A percentile compares a stretch with the other conserved stretches of the same genome.
Evolutionary conservation across 306 rosid species (phyloP).

Genomic region (Abrus pulchellus): DNA sequence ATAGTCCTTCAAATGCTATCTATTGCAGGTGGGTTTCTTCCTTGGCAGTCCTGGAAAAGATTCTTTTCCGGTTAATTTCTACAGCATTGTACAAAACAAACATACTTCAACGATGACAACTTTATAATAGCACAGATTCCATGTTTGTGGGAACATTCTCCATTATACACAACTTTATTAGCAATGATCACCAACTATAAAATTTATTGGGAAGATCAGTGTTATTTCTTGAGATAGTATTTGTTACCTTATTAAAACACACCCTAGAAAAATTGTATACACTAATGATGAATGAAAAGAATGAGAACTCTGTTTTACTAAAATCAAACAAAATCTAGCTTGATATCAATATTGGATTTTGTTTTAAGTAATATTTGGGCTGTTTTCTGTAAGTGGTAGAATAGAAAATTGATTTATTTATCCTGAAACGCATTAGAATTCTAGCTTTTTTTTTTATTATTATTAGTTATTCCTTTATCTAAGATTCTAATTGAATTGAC

Average conservation of each 20-base stretch:
- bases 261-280: not conserved
- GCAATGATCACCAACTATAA: not conserved
- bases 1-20: conserved; percentile 15
- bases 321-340: not conserved
- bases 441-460: not conserved
- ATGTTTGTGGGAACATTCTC: conserved; percentile 22
- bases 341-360: not conserved
- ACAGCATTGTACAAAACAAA: conserved; percentile 14
- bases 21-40: conserved; percentile 86
- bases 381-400: not conserved
- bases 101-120: conserved; percentile 15
- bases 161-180: conserved; percentile 25
- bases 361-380: not conserved
- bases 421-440: not conserved
- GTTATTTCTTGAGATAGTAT: not conserved
- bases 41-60: conserved; percentile 98
- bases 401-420: too few species aligned
- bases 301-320: not conserved
- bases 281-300: conserved; percentile 13
- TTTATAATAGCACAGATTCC: conserved; percentile 19
- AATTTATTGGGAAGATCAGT: not conserved
- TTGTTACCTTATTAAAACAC: not conserved
- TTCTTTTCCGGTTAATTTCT: conserved; percentile 76
- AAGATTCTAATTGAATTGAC: conserved; percentile 29
- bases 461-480: not conserved